phyloP scores from a whole-genome alignment of 2,329 filamentous ascomycete species.

The Lecanicillium sp. region DNA sequence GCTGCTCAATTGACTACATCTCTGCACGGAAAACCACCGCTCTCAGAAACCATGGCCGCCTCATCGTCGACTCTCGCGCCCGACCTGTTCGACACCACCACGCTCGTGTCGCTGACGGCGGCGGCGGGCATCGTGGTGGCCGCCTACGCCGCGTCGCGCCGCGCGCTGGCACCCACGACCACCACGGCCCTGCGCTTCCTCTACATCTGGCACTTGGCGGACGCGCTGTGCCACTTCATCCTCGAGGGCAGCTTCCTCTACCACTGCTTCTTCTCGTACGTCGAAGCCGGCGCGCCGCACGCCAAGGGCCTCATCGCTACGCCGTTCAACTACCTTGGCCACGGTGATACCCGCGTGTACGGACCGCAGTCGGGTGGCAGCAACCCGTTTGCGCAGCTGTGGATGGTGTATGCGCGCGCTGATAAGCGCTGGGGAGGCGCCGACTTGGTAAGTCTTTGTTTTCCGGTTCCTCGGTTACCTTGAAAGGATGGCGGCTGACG shows the following conservation, averaged over 20 bases:
- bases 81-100: conserved; percentile 53
- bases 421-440: conserved; percentile 57
- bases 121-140: conserved; percentile 43
- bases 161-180: conserved; percentile 39
- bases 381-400: conserved; percentile 50
- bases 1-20: no score
- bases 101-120: conserved; percentile 49
- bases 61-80: conserved; percentile 33
- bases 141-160: conserved; percentile 42
- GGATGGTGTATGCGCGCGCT: conserved; percentile 62
- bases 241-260: conserved; percentile 90
- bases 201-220: conserved; percentile 93
- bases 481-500: no score
- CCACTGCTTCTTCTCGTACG: conserved; percentile 75
- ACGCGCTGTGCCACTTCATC: conserved; percentile 83
- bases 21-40: no score
- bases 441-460: conserved; percentile 40
- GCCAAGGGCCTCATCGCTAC: conserved; percentile 35
- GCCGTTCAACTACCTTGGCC: conserved; percentile 44
- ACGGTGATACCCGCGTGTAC: conserved; percentile 38
- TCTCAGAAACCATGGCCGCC: conserved; percentile 9
- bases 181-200: conserved; percentile 60
- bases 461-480: no score
- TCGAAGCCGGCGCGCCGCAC: conserved; percentile 23
- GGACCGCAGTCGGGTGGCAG: conserved; percentile 49